Evolutionary conservation across 345 rosid genomes (phyloP), one percentile per base, ranked within the genome.

Genomic region (Viola odorata): DNA sequence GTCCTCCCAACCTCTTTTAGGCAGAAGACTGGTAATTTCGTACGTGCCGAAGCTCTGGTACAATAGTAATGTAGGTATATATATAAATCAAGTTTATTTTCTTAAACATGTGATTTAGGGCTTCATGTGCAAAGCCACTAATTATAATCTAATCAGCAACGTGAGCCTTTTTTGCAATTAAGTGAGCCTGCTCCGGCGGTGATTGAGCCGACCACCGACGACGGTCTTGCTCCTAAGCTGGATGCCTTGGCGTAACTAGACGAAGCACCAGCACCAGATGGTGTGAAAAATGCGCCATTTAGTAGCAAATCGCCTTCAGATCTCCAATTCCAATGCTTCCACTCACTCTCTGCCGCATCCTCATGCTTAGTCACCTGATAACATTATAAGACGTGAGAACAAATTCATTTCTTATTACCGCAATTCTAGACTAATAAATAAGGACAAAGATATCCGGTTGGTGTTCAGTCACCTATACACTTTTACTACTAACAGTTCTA

Each of bases 311-410:
- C 75, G 44, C 75, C 75, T 38, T 65, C 50, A 6, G 75, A 71
- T 45, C 75, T 65, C 75, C 75, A 71, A 45, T 71, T 71, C 75
- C 75, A 71, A 1, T 6, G 8, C 63, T 61, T 71, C 75, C 75
- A 71, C 23, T 49, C 48, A 37, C 50, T 55, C 37, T 61, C 50
- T 11, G 66, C 39, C 16, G 75, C 66, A 41, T 44, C 71, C 67
- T 71, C 75, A 15, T 61, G 70, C 14, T 71, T 71, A 5, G 75
- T 71, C 55, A 71, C 71, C 75, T 71, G 70, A 48, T 52, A 59
- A 13, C 32, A 5, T 8, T 12, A 5, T 0, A 0, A 17, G 44
- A 37, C 13, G 13, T 56, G 14, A 13, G 23, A 37, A 37, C 36
- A 3, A 0, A 3, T 38, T 13, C 13, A 55, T 6, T 4, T 12